Base-by-base conservation (phyloP, 352 stramenopile genomes). In the Globisporangium cylindrosporum region DNA sequence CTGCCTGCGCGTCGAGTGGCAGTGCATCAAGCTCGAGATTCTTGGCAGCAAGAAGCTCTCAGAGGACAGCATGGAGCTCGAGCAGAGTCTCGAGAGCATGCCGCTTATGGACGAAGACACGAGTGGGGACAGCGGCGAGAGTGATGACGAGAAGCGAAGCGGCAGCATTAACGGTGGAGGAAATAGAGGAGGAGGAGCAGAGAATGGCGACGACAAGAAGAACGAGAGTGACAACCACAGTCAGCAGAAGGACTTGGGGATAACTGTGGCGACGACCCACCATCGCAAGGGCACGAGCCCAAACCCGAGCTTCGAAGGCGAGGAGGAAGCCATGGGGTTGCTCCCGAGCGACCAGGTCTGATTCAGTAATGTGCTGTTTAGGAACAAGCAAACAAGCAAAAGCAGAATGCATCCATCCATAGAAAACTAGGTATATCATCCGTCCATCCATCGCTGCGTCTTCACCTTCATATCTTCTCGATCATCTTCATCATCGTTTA, bases 1-100 rank as follows among this genome's bases (percentile, higher is more conserved):
- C 62, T 96, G 94, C 62, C 78, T 98, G 36, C 90, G 95, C 27
- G 82, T 98, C 15, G 95, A 98, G 73, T 96, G 88, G 87, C 90
- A 98, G 73, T 91, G 80, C 67, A 90, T 96, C 41, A 92, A 95
- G 73, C 73, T 91, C 24, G 81, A 92, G 36, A 85, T 88, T 41
- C 66, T 91, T 4, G 74, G 71, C 20, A 76, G 15, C 22, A 89
- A 91, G 66, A 91, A 89, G 64, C 70, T 84, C 24, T 89, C 79
- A 9, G 72, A 72, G 5, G 79, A 87, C 66, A 74, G 58, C 27
- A 67, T 77, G 58, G 73, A 86, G 64, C 72, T 90, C 0, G 73
- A 84, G 41, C 66, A 83, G 49, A 77, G 77, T 9, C 57, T 84
- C 7, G 82, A 88, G 48, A 81, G 81, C 12, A 79, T 80, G 70